phyloP scores from a whole-genome alignment of 176 grass and related monocot genomes.

The Luzula sylvatica region DNA sequence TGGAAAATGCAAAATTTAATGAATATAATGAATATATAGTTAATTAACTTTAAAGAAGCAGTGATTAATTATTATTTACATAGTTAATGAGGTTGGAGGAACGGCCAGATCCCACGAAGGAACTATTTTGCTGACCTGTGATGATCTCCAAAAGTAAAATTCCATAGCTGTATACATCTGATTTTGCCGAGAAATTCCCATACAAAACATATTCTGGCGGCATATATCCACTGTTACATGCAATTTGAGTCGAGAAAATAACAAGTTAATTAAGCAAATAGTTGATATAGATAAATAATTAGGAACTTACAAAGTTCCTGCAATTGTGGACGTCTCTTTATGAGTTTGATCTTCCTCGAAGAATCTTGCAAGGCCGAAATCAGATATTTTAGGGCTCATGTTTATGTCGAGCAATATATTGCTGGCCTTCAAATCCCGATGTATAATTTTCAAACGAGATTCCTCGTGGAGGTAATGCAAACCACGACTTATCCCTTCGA shows the following conservation, averaged over 20 bases:
- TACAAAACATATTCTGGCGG: neutral
- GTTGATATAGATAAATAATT: neutral
- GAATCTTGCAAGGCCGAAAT: conserved; percentile 19
- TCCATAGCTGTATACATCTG: too few relatives aligned
- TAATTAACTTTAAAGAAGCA: too few relatives aligned
- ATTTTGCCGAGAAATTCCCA: neutral
- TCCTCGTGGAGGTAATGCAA: conserved; percentile 13
- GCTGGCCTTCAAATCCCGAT: conserved; percentile 17
- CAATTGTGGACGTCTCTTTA: neutral
- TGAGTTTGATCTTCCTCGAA: conserved; percentile 6
- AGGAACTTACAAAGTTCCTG: conserved; percentile 15
- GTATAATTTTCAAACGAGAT: conserved; percentile 16
- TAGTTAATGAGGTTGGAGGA: neutral
- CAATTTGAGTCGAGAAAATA: too few relatives aligned
- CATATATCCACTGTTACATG: conserved; percentile 7
- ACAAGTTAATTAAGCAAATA: neutral
- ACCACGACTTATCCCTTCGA: conserved; percentile 10
- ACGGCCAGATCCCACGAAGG: neutral
- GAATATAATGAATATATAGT: too few relatives aligned
- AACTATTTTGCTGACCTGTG: neutral
- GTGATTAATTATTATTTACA: too few relatives aligned
- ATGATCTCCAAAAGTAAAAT: conserved; percentile 7
- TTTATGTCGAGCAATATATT: conserved; percentile 22
- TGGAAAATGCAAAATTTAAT: too few relatives aligned
- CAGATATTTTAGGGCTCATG: conserved; percentile 18